Evolutionary conservation across 139 green algal genomes (phyloP).

Genomic region (Volvox africanus): DNA sequence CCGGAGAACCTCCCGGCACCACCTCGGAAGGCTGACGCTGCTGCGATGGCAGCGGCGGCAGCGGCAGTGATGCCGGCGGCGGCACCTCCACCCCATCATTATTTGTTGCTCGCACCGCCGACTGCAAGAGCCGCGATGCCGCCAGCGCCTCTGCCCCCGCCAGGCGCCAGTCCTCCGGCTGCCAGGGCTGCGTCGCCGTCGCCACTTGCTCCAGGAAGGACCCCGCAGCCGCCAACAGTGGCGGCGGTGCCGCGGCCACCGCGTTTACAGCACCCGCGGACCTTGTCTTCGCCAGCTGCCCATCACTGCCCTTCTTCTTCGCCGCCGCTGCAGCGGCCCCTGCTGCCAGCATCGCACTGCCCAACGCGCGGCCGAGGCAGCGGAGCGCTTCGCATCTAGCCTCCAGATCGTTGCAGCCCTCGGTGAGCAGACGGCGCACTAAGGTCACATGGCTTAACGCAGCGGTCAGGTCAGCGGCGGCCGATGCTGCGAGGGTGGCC

Average conservation of each 20-base stretch:
- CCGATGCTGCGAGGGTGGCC: background rate
- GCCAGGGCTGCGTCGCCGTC: constrained; percentile 16
- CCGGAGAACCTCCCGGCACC: too few relatives aligned
- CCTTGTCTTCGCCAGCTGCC: too few relatives aligned
- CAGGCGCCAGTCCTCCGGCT: constrained; percentile 69
- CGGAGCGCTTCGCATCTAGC: constrained; percentile 51
- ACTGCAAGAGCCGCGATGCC: constrained; percentile 58
- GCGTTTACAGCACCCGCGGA: background rate
- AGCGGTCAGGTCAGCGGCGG: background rate
- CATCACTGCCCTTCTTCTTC: too few relatives aligned
- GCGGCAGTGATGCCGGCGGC: background rate
- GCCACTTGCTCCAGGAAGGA: constrained; percentile 38
- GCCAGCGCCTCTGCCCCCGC: constrained; percentile 70
- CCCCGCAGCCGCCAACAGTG: constrained; percentile 44
- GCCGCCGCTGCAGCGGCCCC: background rate
- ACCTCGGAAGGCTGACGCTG: too few relatives aligned
- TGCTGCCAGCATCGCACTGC: background rate
- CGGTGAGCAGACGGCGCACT: constrained; percentile 30
- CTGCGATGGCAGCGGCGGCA: too few relatives aligned
- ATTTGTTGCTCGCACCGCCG: background rate
- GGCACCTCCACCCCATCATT: background rate
- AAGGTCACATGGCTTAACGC: constrained; percentile 23
- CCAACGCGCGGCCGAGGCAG: constrained; percentile 61
- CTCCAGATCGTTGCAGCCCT: constrained; percentile 42
- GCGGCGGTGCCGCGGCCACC: background rate